Evolutionary conservation across 2,329 filamentous ascomycete genomes (phyloP).

Genomic region (Ophiostoma perfectum): DNA sequence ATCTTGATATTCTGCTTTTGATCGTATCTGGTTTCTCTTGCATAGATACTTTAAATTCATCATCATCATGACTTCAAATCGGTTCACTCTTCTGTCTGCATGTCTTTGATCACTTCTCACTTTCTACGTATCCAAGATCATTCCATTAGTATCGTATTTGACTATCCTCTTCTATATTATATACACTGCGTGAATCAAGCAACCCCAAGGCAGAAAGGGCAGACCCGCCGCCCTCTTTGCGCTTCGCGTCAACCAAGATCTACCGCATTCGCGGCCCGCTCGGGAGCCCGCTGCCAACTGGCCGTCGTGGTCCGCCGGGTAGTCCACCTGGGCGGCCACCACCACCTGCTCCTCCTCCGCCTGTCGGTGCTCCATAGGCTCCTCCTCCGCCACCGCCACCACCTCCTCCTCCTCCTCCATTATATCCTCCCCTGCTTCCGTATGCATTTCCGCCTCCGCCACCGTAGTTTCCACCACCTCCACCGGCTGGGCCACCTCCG

Average conservation of each 20-base stretch:
- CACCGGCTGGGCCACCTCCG: constrained; percentile 28
- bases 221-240: constrained; percentile 3
- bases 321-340: constrained; percentile 35
- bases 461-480: constrained; percentile 22
- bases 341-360: constrained; percentile 31
- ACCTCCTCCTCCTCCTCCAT: constrained; percentile 33
- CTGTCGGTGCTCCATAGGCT: constrained; percentile 17
- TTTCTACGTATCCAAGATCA: too few species aligned
- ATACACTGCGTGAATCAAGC: background rate
- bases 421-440: constrained; percentile 31
- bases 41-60: too few species aligned
- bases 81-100: too few species aligned
- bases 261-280: constrained; percentile 40
- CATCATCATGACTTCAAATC: too few species aligned
- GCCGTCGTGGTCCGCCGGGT: constrained; percentile 32
- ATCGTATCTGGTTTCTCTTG: too few species aligned
- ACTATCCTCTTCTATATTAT: background rate
- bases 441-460: constrained; percentile 36
- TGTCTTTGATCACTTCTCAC: too few species aligned
- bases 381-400: constrained; percentile 16
- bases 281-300: constrained; percentile 37
- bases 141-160: background rate
- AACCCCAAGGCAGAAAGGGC: background rate
- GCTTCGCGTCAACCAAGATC: background rate
- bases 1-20: too few species aligned